These are phyloP conservation scores for Ilyonectria mors-panacis DNA, from an alignment of 2,329 filamentous ascomycete genomes.

Conservation along the genomic window DNA sequence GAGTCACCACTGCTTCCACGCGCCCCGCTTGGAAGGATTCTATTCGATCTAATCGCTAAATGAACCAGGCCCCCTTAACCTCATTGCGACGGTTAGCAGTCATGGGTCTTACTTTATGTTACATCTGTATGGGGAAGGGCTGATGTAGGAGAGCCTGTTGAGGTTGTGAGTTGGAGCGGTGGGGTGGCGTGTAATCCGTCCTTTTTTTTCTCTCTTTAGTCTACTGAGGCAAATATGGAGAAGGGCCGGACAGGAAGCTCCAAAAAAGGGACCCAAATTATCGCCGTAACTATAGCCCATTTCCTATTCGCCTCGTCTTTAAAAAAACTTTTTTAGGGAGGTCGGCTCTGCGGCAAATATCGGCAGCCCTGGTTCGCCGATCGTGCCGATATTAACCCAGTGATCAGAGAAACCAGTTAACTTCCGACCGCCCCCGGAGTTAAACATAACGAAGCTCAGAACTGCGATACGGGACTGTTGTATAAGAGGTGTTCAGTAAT, in stretches of 20 bases:
- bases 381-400: neutral
- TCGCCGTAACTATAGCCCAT: neutral
- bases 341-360: neutral
- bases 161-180: neutral
- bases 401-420: neutral
- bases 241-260: neutral
- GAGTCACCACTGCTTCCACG: neutral
- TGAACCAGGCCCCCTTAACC: neutral
- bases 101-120: neutral
- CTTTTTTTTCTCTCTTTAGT: neutral
- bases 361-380: neutral
- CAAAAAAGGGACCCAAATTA: neutral
- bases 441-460: neutral
- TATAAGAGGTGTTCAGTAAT: neutral
- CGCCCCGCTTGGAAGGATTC: neutral
- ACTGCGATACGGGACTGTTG: neutral
- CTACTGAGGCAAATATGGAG: neutral
- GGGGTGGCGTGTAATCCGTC: neutral
- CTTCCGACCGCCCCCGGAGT: neutral
- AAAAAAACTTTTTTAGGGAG: no score
- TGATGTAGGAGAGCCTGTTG: neutral
- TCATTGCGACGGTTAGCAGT: neutral
- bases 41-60: neutral
- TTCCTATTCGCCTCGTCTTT: neutral
- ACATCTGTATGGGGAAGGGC: neutral